Evolutionary conservation across 495 filamentous ascomycete genomes (phyloP).

Genomic region (Trypethelium eluteriae): DNA sequence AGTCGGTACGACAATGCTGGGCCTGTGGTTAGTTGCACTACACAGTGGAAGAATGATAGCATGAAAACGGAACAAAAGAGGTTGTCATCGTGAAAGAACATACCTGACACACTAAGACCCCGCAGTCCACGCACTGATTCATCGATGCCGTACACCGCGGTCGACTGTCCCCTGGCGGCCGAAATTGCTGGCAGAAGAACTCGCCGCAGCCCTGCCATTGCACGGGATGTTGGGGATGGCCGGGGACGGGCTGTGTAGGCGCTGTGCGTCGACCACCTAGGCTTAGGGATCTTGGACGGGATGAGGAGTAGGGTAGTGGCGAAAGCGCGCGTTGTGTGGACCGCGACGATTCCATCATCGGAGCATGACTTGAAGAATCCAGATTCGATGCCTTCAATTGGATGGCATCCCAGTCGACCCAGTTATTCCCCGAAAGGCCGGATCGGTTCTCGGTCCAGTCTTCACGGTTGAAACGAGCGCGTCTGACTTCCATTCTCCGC

Average conservation of each 20-base stretch:
- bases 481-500: background rate
- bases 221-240: constrained; percentile 33
- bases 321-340: constrained; percentile 12
- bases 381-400: background rate
- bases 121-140: constrained; percentile 48
- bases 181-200: constrained; percentile 49
- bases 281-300: constrained; percentile 28
- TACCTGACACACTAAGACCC: constrained; percentile 51
- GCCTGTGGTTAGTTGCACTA: background rate
- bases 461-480: background rate
- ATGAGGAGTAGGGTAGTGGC: constrained; percentile 16
- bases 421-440: background rate
- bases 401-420: background rate
- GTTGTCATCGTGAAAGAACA: constrained; percentile 11
- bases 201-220: constrained; percentile 53
- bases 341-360: constrained; percentile 7
- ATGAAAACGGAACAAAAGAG: background rate
- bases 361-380: background rate
- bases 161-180: constrained; percentile 45
- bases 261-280: constrained; percentile 15
- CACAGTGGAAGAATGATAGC: background rate
- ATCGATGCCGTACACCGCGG: constrained; percentile 44
- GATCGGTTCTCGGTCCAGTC: background rate
- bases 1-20: background rate
- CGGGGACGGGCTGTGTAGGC: constrained; percentile 33